These are phyloP conservation scores for Calonectria naviculata DNA, from an alignment of 2,329 filamentous ascomycete genomes.

Conservation along the genomic window DNA sequence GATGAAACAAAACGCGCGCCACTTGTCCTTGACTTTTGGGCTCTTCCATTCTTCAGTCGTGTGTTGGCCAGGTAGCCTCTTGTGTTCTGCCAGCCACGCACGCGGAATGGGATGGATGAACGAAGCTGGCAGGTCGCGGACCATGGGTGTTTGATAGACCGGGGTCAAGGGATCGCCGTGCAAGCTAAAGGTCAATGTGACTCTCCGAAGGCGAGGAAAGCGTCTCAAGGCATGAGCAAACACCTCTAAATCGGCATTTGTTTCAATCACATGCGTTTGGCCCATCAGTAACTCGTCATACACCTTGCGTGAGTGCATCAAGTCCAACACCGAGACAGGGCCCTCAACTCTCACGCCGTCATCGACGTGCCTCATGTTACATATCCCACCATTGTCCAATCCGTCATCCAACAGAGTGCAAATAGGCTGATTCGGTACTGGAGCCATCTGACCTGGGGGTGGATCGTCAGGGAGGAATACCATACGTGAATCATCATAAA, in stretches of 20 bases:
- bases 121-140: background rate
- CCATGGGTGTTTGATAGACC: background rate
- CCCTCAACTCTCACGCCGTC: too few species aligned
- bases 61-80: background rate
- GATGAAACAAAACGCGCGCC: background rate
- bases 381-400: too few species aligned
- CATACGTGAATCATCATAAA: constrained; percentile 48
- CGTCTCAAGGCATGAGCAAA: background rate
- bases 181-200: background rate
- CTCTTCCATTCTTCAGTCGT: background rate
- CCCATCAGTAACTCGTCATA: background rate
- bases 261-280: background rate
- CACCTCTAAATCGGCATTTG: background rate
- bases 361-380: too few species aligned
- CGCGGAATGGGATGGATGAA: background rate
- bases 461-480: background rate
- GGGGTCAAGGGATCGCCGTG: background rate
- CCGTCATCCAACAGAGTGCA: background rate
- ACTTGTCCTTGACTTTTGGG: background rate
- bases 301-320: background rate
- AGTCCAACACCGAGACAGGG: too few species aligned
- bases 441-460: background rate
- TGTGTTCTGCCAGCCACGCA: background rate
- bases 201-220: background rate
- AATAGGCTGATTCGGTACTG: too few species aligned